These are phyloP conservation scores for Arthrobotrys musiformis DNA, from an alignment of 2,329 filamentous ascomycete species.

Conservation along the genomic window DNA sequence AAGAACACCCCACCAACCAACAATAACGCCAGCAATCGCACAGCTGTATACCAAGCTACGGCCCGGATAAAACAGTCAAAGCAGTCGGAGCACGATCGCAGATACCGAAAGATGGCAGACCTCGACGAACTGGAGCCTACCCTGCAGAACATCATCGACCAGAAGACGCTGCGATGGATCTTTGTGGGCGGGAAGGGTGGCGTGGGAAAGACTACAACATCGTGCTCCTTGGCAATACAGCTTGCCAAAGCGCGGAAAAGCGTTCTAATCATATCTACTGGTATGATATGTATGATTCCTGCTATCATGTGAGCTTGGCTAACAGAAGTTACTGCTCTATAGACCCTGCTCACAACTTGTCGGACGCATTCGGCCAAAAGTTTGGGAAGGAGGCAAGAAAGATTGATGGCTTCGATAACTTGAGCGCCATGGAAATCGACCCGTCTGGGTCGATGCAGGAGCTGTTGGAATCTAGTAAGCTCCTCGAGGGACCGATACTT, in stretches of 20 bases:
- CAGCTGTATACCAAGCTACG: neutral
- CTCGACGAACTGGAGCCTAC: conserved; percentile 88
- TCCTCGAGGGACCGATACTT: neutral
- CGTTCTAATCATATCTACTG: conserved; percentile 96
- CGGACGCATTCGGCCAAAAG: conserved; percentile 97
- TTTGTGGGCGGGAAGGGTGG: conserved; percentile 98
- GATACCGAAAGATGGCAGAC: conserved; percentile 64
- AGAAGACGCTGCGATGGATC: conserved; percentile 96
- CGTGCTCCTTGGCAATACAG: conserved; percentile 97
- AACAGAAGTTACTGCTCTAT: neutral
- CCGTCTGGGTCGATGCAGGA: conserved; percentile 98
- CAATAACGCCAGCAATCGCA: conserved; percentile 6
- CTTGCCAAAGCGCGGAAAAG: conserved; percentile 93
- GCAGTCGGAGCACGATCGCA: neutral
- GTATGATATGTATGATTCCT: neutral
- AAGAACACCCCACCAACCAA: conserved; percentile 22
- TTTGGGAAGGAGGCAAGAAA: conserved; percentile 98
- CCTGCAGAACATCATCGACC: conserved; percentile 92
- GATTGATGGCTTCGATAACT: conserved; percentile 88
- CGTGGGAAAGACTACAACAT: conserved; percentile 99
- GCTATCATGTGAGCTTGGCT: neutral
- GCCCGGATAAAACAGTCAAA: too few relatives aligned
- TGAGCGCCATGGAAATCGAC: conserved; percentile 99
- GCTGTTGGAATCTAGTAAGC: conserved; percentile 69
- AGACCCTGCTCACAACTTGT: conserved; percentile 94